Evolutionary conservation across 495 filamentous ascomycete genomes (phyloP), one percentile per base, ranked within the genome.

Genomic region (Hyaloscypha hepaticicola): DNA sequence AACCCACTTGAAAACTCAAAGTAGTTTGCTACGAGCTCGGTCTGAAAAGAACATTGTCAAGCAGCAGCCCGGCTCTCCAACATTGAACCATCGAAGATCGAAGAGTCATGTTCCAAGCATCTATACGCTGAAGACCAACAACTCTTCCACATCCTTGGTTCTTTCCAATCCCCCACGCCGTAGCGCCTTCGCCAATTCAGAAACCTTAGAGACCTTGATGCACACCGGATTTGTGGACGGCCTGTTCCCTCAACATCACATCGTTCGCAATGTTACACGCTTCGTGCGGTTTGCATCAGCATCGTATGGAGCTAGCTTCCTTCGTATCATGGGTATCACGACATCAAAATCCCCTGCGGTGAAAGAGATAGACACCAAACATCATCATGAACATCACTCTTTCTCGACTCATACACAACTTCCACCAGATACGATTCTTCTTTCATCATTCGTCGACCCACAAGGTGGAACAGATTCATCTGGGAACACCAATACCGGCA

Each of bases 251-350:
- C 71, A 80, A 19, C 77, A 81, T 53, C 88, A 90, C 67, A 80
- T 93, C 49, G 77, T 90, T 1, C 82, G 83, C 45, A 93, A 92
- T 69, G 85, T 92, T 19, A 79, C 87, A 21, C 83, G 90, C 34
- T 93, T 90, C 69, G 88, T 88, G 75, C 87, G 89, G 0, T 93
- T 91, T 72, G 85, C 90, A 0, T 90, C 89, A 14, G 90, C 90
- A 0, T 87, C 88, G 0, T 93, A 93, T 63, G 90, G 90, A 0
- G 81, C 87, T 3, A 85, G 80, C 64, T 91, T 92, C 27, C 79
- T 92, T 27, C 82, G 85, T 45, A 77, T 91, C 19, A 84, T 92
- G 80, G 90, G 90, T 4, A 84, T 91, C 55, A 74, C 53, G 34
- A 66, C 66, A 24, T 59, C 75, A 6, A 58, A 68, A 8, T 65